A percentile compares a stretch with the other conserved stretches of the same genome.
Conservation (phyloP, 208 protist species). For the Crithidia fasciculata region DNA sequence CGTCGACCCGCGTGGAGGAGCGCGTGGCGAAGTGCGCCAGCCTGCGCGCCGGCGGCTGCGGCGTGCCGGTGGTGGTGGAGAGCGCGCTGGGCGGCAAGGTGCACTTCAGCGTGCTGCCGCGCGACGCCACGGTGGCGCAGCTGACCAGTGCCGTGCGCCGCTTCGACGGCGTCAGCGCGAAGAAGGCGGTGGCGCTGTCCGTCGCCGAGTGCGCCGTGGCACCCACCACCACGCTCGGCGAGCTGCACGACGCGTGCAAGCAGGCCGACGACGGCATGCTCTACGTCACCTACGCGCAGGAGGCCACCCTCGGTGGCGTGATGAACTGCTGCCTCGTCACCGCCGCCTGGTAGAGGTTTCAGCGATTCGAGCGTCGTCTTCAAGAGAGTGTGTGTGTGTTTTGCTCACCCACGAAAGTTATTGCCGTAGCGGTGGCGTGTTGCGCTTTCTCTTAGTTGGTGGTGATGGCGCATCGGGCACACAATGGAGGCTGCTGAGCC, state of each 20-base stretch:
- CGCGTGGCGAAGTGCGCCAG: neutral
- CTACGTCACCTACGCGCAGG: too few relatives aligned
- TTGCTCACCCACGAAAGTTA: too few relatives aligned
- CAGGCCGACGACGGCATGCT: too few relatives aligned
- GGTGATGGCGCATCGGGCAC: too few relatives aligned
- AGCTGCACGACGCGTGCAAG: too few relatives aligned
- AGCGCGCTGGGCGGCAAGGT: neutral
- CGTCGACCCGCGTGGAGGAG: conserved; percentile 9
- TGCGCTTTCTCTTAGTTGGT: too few relatives aligned
- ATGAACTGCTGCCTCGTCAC: neutral
- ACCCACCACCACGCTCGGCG: too few relatives aligned
- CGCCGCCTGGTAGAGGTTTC: neutral
- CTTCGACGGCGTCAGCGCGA: conserved; percentile 22
- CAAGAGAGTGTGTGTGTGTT: neutral
- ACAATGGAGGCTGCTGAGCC: too few relatives aligned
- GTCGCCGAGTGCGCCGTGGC: too few relatives aligned
- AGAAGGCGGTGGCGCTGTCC: neutral
- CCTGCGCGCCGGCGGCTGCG: neutral
- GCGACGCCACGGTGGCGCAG: conserved; percentile 33
- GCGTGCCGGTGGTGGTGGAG: neutral
- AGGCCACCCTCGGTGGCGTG: neutral
- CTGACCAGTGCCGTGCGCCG: conserved; percentile 26
- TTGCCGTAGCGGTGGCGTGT: too few relatives aligned
- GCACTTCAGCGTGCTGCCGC: conserved; percentile 35
- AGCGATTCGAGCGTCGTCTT: neutral